Evolutionary conservation across 768 basidiomycete genomes (phyloP).

Genomic region (Leccinum aurantiacum): DNA sequence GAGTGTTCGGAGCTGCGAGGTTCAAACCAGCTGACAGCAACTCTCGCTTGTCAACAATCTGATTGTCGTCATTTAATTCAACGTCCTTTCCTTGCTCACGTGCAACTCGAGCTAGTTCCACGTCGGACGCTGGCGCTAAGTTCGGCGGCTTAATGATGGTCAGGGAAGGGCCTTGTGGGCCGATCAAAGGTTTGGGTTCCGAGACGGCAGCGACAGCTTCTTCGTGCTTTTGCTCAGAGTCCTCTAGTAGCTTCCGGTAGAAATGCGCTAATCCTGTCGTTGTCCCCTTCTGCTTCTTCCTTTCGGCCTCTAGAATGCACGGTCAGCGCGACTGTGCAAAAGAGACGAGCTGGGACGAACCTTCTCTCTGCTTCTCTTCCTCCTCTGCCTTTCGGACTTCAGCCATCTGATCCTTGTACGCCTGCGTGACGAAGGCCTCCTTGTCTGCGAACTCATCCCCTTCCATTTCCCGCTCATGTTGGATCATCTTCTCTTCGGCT

Average conservation of each 20-base stretch:
- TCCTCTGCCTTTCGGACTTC: slow-evolving; percentile 89
- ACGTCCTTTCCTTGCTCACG: slow-evolving; percentile 77
- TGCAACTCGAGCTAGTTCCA: slow-evolving; percentile 70
- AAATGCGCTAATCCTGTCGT: slow-evolving; percentile 85
- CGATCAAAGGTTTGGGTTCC: slow-evolving; percentile 50
- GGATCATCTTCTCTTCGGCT: slow-evolving; percentile 98
- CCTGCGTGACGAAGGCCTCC: slow-evolving; percentile 96
- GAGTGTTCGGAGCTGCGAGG: slow-evolving; percentile 78
- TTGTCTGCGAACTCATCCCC: slow-evolving; percentile 94
- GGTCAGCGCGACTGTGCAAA: not conserved
- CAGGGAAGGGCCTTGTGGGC: slow-evolving; percentile 63
- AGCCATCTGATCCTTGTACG: slow-evolving; percentile 95
- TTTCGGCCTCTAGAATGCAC: slow-evolving; percentile 45
- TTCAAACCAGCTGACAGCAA: slow-evolving; percentile 91
- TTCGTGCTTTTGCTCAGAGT: slow-evolving; percentile 79
- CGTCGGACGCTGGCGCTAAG: slow-evolving; percentile 62
- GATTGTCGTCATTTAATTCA: slow-evolving; percentile 95
- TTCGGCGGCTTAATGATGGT: slow-evolving; percentile 76
- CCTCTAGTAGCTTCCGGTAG: slow-evolving; percentile 75
- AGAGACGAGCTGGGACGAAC: slow-evolving; percentile 42
- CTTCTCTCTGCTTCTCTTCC: slow-evolving; percentile 87
- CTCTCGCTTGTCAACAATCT: slow-evolving; percentile 95
- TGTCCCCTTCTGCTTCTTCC: slow-evolving; percentile 56
- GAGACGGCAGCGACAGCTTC: slow-evolving; percentile 78
- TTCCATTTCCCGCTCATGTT: slow-evolving; percentile 87